phyloP scores from a whole-genome alignment of 2,329 filamentous ascomycete genomes.

The Clonostachys rhizophaga region DNA sequence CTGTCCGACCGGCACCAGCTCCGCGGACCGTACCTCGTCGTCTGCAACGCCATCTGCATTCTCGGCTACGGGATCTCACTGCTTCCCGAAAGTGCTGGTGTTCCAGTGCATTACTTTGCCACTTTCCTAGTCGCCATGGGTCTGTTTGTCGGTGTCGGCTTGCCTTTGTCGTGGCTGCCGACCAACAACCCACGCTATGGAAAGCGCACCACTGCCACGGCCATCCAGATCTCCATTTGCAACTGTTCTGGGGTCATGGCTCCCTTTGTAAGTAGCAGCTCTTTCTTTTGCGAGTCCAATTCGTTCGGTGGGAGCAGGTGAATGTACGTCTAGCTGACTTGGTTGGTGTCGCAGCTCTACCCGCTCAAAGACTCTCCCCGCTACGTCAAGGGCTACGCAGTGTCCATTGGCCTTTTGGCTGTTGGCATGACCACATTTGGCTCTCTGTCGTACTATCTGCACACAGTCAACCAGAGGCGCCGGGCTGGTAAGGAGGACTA shows the following conservation, averaged over 20 bases:
- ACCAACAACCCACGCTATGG: slow-evolving; percentile 1
- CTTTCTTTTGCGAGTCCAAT: too few relatives aligned
- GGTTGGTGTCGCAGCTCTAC: not conserved
- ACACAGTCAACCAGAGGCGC: slow-evolving; percentile 24
- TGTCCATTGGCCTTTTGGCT: slow-evolving; percentile 29
- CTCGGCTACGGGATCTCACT: slow-evolving; percentile 1
- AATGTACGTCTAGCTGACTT: too few relatives aligned
- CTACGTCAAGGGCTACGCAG: slow-evolving; percentile 26
- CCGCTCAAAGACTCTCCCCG: not conserved
- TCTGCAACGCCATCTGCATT: not conserved
- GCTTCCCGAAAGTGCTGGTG: not conserved
- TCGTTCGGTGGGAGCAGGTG: too few relatives aligned
- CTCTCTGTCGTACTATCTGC: slow-evolving; percentile 18
- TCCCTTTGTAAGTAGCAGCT: not conserved
- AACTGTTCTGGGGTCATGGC: not conserved
- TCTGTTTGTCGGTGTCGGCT: slow-evolving; percentile 3
- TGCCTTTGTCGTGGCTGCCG: slow-evolving; percentile 1
- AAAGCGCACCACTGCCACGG: not conserved
- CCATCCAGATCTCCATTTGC: not conserved
- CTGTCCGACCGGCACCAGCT: slow-evolving; percentile 42
- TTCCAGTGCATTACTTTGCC: slow-evolving; percentile 1
- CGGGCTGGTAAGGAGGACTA: slow-evolving; percentile 29
- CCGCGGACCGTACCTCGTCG: slow-evolving; percentile 1
- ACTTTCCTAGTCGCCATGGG: slow-evolving; percentile 3
- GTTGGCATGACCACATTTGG: slow-evolving; percentile 20